Evolutionary conservation across 2,329 filamentous ascomycete species (phyloP).

Genomic region (Davidsoniella australis): DNA sequence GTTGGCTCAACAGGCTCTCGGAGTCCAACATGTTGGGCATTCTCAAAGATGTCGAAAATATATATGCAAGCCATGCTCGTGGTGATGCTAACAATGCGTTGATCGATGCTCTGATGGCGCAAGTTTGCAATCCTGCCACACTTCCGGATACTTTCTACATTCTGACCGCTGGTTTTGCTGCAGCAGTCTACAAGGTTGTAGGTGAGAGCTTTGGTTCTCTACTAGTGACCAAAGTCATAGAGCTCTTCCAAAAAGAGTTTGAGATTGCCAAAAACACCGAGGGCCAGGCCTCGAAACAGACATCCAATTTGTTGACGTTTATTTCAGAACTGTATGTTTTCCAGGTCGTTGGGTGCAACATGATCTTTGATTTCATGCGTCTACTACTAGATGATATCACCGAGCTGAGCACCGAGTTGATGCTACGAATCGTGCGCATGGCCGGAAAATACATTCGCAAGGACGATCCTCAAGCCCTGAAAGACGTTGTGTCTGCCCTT

Average conservation of each 20-base stretch:
- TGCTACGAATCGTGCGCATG: constrained; percentile 68
- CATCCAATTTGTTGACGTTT: constrained; percentile 64
- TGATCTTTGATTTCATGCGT: constrained; percentile 84
- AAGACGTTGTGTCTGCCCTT: constrained; percentile 70
- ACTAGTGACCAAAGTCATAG: constrained; percentile 60
- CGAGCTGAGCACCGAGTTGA: constrained; percentile 74
- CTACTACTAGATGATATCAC: constrained; percentile 57
- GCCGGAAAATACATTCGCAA: constrained; percentile 69
- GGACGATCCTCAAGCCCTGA: constrained; percentile 75
- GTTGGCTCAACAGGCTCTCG: constrained; percentile 80
- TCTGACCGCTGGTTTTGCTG: constrained; percentile 74
- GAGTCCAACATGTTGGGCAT: constrained; percentile 81
- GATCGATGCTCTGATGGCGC: constrained; percentile 59
- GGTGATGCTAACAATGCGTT: constrained; percentile 73
- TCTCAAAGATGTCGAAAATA: constrained; percentile 59
- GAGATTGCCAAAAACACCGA: constrained; percentile 22
- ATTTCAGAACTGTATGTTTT: constrained; percentile 84
- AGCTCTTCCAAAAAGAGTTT: constrained; percentile 55
- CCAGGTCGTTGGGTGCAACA: constrained; percentile 62
- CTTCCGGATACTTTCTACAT: constrained; percentile 82
- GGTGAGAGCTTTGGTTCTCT: constrained; percentile 84
- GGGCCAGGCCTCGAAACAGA: constrained; percentile 16
- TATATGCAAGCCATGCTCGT: constrained; percentile 74
- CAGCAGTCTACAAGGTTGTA: constrained; percentile 71
- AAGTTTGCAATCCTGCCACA: constrained; percentile 61